phyloP scores from a whole-genome alignment of 2,329 filamentous ascomycete species.

The Monosporascus cannonballus region DNA sequence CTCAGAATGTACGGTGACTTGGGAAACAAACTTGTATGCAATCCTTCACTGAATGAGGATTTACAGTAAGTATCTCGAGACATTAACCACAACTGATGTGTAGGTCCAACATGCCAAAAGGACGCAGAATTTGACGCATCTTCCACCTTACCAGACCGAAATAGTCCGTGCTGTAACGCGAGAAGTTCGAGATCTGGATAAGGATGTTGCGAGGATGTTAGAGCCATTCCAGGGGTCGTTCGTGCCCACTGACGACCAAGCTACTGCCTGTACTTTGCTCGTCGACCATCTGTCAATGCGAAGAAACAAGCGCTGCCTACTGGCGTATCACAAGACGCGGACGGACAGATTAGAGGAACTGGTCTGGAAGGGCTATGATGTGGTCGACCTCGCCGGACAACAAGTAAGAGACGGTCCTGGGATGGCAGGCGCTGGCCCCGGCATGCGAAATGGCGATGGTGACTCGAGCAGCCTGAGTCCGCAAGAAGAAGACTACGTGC shows the following conservation, averaged over 20 bases:
- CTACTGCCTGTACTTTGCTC: constrained; percentile 79
- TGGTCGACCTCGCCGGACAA: constrained; percentile 63
- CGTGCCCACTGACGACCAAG: constrained; percentile 75
- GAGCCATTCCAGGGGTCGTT: constrained; percentile 81
- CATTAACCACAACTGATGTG: constrained; percentile 9
- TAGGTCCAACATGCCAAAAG: constrained; percentile 95
- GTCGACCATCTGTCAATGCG: constrained; percentile 95
- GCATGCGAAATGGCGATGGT: constrained; percentile 38
- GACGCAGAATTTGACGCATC: constrained; percentile 75
- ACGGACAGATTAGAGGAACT: constrained; percentile 89
- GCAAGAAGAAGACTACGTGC: constrained; percentile 93
- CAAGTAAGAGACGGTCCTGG: constrained; percentile 38
- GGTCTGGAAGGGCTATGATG: constrained; percentile 84
- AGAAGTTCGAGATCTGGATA: constrained; percentile 90
- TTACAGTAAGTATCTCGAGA: neutral
- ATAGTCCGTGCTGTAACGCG: constrained; percentile 80
- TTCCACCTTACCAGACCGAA: constrained; percentile 90
- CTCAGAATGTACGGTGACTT: constrained; percentile 76
- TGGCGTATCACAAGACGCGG: constrained; percentile 88
- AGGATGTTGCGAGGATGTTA: constrained; percentile 72
- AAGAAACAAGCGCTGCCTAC: constrained; percentile 88
- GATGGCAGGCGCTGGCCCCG: constrained; percentile 25
- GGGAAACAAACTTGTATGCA: constrained; percentile 72
- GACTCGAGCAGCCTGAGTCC: constrained; percentile 77
- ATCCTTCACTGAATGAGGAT: constrained; percentile 3